Evolutionary conservation across 1,139 yeast genomes (phyloP), one percentile per base, ranked within the genome.

Genomic region (Sugiyamaella sp.): DNA sequence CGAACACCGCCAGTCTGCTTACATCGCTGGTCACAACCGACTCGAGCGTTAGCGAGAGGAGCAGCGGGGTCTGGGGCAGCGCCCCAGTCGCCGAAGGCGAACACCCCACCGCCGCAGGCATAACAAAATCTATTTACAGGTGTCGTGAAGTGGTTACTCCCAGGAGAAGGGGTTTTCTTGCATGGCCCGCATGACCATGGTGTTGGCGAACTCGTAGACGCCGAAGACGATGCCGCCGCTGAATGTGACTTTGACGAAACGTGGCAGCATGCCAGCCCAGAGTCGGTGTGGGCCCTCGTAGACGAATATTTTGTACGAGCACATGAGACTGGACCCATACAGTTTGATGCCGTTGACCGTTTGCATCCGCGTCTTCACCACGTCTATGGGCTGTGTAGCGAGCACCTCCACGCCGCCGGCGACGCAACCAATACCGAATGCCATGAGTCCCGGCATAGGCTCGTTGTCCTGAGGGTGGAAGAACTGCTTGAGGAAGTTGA

Each of bases 321-420:
- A 86, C 40, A 84, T 75, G 60, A 89, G 71, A 6, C 73, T 66
- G 67, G 88, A 91, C 49, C 80, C 80, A 68, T 86, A 87, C 2
- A 82, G 66, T 29, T 77, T 70, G 57, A 80, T 76, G 10, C 85
- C 85, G 66, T 79, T 77, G 56, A 86, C 81, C 59, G 90, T 82
- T 70, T 91, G 97, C 81, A 90, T 82, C 66, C 96, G 81, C 1
- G 97, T 84, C 71, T 93, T 93, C 50, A 91, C 74, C 3, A 90
- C 90, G 72, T 93, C 99, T 19, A 93, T 74, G 0, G 99, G 99
- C 71, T 91, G 98, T 0, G 98, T 91, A 0, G 82, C 75, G 0
- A 81, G 80, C 3, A 89, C 88, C 22, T 89, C 95, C 83, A 88
- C 48, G 74, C 71, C 32, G 83, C 85, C 39, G 83, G 77, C 70